phyloP scores from a whole-genome alignment of 2,329 filamentous ascomycete genomes.

The Diaporthe batatas region DNA sequence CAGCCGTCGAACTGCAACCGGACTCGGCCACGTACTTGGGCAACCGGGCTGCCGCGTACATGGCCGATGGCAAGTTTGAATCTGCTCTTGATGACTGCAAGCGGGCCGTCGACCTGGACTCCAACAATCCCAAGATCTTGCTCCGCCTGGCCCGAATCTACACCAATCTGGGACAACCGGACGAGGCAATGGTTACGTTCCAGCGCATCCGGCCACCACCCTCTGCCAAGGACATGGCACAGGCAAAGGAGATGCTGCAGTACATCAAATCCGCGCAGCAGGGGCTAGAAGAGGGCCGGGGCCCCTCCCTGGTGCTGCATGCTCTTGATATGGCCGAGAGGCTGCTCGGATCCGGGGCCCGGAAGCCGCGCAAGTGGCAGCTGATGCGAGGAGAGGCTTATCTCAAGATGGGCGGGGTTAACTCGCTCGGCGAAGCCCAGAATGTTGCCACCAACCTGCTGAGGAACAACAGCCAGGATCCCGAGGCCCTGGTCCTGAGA shows the following conservation, averaged over 20 bases:
- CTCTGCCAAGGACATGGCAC: constrained; percentile 85
- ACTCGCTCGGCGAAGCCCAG: constrained; percentile 90
- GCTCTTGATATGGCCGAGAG: constrained; percentile 92
- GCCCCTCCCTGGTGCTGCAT: constrained; percentile 91
- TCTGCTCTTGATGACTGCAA: constrained; percentile 90
- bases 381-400: constrained; percentile 93
- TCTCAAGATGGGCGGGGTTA: constrained; percentile 90
- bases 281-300: constrained; percentile 78
- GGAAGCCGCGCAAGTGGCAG: constrained; percentile 92
- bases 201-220: constrained; percentile 83
- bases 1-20: constrained; percentile 90
- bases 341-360: constrained; percentile 79
- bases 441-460: constrained; percentile 91
- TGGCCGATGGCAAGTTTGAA: constrained; percentile 84
- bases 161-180: constrained; percentile 85
- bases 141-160: constrained; percentile 91
- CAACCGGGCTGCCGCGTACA: constrained; percentile 95
- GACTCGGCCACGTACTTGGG: constrained; percentile 90
- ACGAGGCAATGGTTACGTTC: constrained; percentile 88
- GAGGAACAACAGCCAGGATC: constrained; percentile 88
- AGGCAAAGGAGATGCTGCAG: constrained; percentile 86
- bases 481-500: constrained; percentile 90
- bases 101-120: constrained; percentile 84
- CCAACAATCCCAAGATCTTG: constrained; percentile 87
- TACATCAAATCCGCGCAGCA: constrained; percentile 86